phyloP scores from a whole-genome alignment of 129 eudicot species.

The Flaveria ramosissima region DNA sequence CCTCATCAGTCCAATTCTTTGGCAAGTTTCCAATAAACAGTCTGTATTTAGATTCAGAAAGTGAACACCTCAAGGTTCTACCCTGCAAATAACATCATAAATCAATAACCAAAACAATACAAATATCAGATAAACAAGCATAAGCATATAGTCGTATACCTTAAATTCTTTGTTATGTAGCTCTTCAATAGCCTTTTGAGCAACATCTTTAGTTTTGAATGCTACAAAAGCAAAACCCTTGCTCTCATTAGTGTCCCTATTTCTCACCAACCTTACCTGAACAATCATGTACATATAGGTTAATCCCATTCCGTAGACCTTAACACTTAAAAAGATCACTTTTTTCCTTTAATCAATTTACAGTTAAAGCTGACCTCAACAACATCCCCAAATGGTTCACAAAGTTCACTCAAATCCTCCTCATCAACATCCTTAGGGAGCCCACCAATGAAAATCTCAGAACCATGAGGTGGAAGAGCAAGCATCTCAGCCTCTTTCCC shows the following conservation, averaged over 20 bases:
- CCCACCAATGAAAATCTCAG: slow-evolving; percentile 94
- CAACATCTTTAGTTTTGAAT: slow-evolving; percentile 73
- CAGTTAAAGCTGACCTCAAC: slow-evolving; percentile 58
- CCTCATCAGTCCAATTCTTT: slow-evolving; percentile 72
- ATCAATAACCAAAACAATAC: slow-evolving; percentile 1
- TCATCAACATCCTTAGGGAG: slow-evolving; percentile 48
- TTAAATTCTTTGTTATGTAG: slow-evolving; percentile 82
- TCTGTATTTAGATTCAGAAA: slow-evolving; percentile 87
- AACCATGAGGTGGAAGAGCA: slow-evolving; percentile 87
- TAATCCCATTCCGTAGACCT: neutral
- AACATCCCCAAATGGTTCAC: slow-evolving; percentile 75
- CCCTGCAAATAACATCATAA: slow-evolving; percentile 48
- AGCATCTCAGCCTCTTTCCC: slow-evolving; percentile 72
- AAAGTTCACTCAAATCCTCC: slow-evolving; percentile 13
- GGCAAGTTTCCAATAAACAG: slow-evolving; percentile 91
- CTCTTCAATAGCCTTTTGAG: slow-evolving; percentile 90
- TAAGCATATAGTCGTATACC: slow-evolving; percentile 38
- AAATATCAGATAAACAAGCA: neutral
- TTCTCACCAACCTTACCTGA: slow-evolving; percentile 85
- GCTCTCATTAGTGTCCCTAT: slow-evolving; percentile 86
- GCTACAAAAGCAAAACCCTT: slow-evolving; percentile 97
- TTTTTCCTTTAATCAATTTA: neutral
- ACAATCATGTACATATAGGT: slow-evolving; percentile 6
- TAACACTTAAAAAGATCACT: neutral
- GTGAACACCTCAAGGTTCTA: slow-evolving; percentile 82